phyloP scores from a whole-genome alignment of 805 yeast genomes.

The Pichia occidentalis region DNA sequence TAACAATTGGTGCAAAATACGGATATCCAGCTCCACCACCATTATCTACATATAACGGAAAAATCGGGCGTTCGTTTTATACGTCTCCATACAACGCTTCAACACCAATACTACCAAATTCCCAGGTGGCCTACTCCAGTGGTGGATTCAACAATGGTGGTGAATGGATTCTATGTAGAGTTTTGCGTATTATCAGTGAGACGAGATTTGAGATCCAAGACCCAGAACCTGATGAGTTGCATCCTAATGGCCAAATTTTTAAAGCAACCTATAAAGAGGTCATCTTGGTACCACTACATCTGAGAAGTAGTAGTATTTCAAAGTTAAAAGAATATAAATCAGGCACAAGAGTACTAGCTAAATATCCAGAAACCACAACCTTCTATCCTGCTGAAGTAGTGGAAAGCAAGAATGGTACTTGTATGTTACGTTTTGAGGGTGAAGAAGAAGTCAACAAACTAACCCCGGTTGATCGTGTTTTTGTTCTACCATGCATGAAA shows the following conservation, averaged over 20 bases:
- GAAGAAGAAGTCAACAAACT: constrained; percentile 96
- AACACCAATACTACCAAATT: constrained; percentile 35
- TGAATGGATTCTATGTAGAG: constrained; percentile 97
- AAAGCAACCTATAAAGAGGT: constrained; percentile 79
- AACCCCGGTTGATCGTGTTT: constrained; percentile 81
- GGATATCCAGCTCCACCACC: constrained; percentile 16
- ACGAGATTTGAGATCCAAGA: constrained; percentile 81
- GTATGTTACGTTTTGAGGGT: constrained; percentile 83
- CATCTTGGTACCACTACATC: constrained; percentile 50
- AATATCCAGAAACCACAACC: constrained; percentile 96
- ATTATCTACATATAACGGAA: constrained; percentile 12
- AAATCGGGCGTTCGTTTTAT: constrained; percentile 17
- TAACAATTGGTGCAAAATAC: constrained; percentile 9
- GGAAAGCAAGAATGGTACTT: constrained; percentile 70
- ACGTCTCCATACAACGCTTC: constrained; percentile 19
- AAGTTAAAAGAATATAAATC: constrained; percentile 51
- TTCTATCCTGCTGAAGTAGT: constrained; percentile 92
- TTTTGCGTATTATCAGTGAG: constrained; percentile 48
- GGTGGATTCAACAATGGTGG: constrained; percentile 44
- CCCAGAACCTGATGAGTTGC: constrained; percentile 94
- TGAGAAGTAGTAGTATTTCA: constrained; percentile 14
- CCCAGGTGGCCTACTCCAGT: constrained; percentile 82
- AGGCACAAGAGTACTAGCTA: constrained; percentile 79
- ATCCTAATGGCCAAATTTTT: constrained; percentile 80
- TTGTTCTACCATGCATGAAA: constrained; percentile 70